Conservation (phyloP, 176 grass and related monocot species). For the Oryza meyeriana region DNA sequence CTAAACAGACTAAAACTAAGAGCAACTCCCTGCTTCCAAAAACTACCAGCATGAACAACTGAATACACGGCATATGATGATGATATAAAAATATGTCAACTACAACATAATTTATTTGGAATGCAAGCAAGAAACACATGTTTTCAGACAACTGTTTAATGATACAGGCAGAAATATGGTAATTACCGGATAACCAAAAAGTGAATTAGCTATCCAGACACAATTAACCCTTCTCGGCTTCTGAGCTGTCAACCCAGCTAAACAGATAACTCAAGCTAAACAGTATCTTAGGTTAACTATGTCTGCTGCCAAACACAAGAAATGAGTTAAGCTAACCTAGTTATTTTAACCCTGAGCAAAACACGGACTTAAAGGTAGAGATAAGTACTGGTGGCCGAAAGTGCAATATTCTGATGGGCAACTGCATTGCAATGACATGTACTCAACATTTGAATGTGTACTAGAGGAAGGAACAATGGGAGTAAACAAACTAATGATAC, state of each 20-base stretch:
- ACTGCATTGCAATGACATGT: background rate
- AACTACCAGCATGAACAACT: too few relatives aligned
- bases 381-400: background rate
- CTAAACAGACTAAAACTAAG: too few relatives aligned
- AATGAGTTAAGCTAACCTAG: conserved; percentile 19
- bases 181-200: background rate
- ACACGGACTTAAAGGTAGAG: background rate
- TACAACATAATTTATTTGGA: background rate
- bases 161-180: background rate
- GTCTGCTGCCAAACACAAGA: conserved; percentile 16
- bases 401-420: conserved; percentile 16
- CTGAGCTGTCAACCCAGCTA: conserved; percentile 5
- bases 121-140: background rate
- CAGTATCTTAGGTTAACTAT: background rate
- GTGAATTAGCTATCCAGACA: background rate
- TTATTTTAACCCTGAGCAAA: background rate
- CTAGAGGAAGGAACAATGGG: too few relatives aligned
- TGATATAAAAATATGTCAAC: background rate
- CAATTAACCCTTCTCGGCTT: background rate
- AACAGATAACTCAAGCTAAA: background rate
- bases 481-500: too few relatives aligned
- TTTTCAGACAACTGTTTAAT: background rate
- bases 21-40: too few relatives aligned
- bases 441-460: too few relatives aligned
- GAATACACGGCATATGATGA: background rate